Evolutionary conservation across 2,329 filamentous ascomycete species (phyloP), one percentile per base, ranked within the genome.

Genomic region (Acrocalymma vagum): DNA sequence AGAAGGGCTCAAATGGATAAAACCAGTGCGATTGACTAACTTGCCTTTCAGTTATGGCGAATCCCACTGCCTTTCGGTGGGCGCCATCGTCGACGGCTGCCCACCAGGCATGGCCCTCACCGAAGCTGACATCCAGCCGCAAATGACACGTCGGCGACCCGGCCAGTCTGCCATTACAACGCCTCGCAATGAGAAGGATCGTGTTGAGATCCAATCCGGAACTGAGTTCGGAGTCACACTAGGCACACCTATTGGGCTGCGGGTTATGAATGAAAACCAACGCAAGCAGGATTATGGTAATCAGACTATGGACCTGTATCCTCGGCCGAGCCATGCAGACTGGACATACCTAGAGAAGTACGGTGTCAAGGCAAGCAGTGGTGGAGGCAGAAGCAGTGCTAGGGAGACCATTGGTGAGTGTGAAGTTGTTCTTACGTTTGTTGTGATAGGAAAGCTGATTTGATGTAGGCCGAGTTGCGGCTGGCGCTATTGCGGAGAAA

Each of bases 281-380:
- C 79, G 93, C 50, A 93, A 92, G 24, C 85, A 90, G 67, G 94
- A 99, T 77, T 97, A 97, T 73, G 88, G 88, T 41, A 83, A 84
- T 73, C 82, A 84, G 67, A 96, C 92, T 20, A 96, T 96, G 83
- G 90, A 97, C 72, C 75, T 85, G 49, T 97, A 87, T 79, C 94
- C 94, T 4, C 83, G 94, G 35, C 94, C 93, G 23, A 90, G 85
- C 67, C 94, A 97, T 73, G 93, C 94, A 45, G 93, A 97, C 74
- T 96, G 88, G 83, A 97, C 94, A 46, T 97, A 97, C 75, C 80
- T 96, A 47, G 89, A 96, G 72, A 97, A 97, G 76, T 99, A 99
- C 71, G 93, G 93, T 42, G 85, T 95, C 58, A 95, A 95, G 78
- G 91, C 94, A 24, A 89, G 84, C 68, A 91, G 86, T 48, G 93